Evolutionary conservation across 2,329 filamentous ascomycete species (phyloP).

Genomic region (Septoria petroselini): DNA sequence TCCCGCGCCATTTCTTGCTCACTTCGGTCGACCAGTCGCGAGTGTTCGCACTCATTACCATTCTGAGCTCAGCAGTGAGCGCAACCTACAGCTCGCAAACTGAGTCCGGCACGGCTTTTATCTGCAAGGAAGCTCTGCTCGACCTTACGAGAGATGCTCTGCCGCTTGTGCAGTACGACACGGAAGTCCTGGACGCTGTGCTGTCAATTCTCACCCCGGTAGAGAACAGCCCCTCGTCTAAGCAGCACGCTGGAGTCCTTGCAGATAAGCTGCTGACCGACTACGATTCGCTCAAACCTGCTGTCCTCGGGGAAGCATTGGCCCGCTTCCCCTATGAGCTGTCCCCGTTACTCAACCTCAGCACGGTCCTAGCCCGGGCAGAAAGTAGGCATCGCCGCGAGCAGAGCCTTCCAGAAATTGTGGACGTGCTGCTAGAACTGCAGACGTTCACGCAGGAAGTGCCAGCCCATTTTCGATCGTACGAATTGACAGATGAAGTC

Average conservation of each 20-base stretch:
- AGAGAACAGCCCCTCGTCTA: slow-evolving; percentile 5
- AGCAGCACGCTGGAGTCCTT: slow-evolving; percentile 31
- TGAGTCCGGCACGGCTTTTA: slow-evolving; percentile 57
- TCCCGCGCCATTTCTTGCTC: slow-evolving; percentile 31
- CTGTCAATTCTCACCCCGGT: slow-evolving; percentile 56
- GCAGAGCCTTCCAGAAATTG: slow-evolving; percentile 15
- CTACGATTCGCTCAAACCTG: slow-evolving; percentile 51
- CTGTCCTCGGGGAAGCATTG: slow-evolving; percentile 64
- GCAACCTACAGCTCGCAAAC: slow-evolving; percentile 49
- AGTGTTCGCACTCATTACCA: slow-evolving; percentile 50
- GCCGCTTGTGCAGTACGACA: slow-evolving; percentile 67
- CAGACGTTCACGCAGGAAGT: slow-evolving; percentile 74
- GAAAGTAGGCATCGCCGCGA: slow-evolving; percentile 4
- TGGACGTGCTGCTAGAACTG: slow-evolving; percentile 59
- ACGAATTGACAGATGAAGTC: slow-evolving; percentile 77
- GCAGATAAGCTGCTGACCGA: slow-evolving; percentile 57
- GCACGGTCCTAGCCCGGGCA: slow-evolving; percentile 27
- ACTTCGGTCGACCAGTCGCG: slow-evolving; percentile 47
- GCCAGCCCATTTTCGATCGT: slow-evolving; percentile 68
- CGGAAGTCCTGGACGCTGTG: slow-evolving; percentile 65
- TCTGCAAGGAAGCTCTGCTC: slow-evolving; percentile 63
- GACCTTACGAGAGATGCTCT: slow-evolving; percentile 68
- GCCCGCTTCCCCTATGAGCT: slow-evolving; percentile 84
- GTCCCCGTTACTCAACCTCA: slow-evolving; percentile 62
- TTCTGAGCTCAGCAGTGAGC: slow-evolving; percentile 46